Evolutionary conservation across 306 rosid species (phyloP).

Genomic region (Rubus parviflorus): DNA sequence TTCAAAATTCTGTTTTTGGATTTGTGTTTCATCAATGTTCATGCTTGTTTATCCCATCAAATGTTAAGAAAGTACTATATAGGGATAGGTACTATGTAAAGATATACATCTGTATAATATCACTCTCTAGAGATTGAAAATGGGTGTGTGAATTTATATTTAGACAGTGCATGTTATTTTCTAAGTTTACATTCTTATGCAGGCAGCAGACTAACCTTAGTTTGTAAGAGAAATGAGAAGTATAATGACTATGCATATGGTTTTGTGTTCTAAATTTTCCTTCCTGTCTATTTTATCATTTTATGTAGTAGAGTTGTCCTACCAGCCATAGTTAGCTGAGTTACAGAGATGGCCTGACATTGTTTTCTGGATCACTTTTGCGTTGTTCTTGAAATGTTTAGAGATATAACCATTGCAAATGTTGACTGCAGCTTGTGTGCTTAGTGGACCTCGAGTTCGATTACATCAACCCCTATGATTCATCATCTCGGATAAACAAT

Average conservation of each 20-base stretch:
- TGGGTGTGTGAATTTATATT: background rate
- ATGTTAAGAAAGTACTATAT: background rate
- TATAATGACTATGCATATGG: background rate
- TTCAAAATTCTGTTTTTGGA: background rate
- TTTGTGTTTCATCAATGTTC: background rate
- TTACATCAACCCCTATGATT: conserved; percentile 88
- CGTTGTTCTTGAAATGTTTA: background rate
- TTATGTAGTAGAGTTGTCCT: background rate
- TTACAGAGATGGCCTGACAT: background rate
- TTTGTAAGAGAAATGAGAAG: background rate
- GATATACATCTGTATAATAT: background rate
- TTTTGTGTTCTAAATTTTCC: background rate
- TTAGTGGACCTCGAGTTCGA: conserved; percentile 90
- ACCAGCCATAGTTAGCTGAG: background rate
- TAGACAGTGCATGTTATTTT: background rate
- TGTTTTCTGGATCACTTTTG: background rate
- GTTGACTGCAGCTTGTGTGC: conserved; percentile 71
- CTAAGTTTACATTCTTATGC: background rate
- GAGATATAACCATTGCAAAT: conserved; percentile 8
- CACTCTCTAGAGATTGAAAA: background rate
- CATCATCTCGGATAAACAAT: conserved; percentile 69
- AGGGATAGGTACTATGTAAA: background rate
- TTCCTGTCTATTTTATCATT: background rate
- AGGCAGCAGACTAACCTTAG: conserved; percentile 3
- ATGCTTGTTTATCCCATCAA: background rate